phyloP scores from a whole-genome alignment of 371 early-diverging fungal genomes.

The Basidiobolus meristosporus region DNA sequence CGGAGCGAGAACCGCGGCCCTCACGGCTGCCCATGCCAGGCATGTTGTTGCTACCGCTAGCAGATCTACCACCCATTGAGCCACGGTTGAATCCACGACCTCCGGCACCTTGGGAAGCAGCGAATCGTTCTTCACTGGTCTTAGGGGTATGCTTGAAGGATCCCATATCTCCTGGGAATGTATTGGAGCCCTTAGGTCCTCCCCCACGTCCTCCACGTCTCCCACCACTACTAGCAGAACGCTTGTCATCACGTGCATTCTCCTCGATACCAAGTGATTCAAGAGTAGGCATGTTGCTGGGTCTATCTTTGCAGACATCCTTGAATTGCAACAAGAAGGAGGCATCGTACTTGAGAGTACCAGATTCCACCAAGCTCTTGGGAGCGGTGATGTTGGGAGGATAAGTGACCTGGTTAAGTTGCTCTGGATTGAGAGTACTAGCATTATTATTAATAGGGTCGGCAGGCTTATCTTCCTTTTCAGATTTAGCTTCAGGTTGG shows the following conservation, averaged over 20 bases:
- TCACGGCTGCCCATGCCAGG: constrained; percentile 9
- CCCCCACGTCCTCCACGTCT: constrained; percentile 9
- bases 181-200: constrained; percentile 7
- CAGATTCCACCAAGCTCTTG: constrained; percentile 10
- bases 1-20: constrained; percentile 14
- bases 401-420: constrained; percentile 13
- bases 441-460: constrained; percentile 10
- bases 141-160: constrained; percentile 4
- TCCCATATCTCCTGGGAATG: too few species aligned
- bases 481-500: constrained; percentile 2
- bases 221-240: constrained; percentile 3
- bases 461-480: constrained; percentile 5
- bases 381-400: constrained; percentile 21
- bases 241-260: constrained; percentile 10
- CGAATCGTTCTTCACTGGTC: constrained; percentile 27
- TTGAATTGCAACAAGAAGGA: constrained; percentile 68
- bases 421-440: constrained; percentile 13
- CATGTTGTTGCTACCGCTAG: constrained; percentile 15
- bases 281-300: constrained; percentile 40
- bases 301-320: constrained; percentile 36
- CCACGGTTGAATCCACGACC: constrained; percentile 22
- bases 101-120: constrained; percentile 10
- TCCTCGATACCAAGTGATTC: constrained; percentile 39
- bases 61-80: constrained; percentile 21
- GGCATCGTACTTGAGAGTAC: constrained; percentile 35